Base-by-base conservation (phyloP, 2,329 filamentous ascomycete genomes). In the Aspergillus niger region DNA sequence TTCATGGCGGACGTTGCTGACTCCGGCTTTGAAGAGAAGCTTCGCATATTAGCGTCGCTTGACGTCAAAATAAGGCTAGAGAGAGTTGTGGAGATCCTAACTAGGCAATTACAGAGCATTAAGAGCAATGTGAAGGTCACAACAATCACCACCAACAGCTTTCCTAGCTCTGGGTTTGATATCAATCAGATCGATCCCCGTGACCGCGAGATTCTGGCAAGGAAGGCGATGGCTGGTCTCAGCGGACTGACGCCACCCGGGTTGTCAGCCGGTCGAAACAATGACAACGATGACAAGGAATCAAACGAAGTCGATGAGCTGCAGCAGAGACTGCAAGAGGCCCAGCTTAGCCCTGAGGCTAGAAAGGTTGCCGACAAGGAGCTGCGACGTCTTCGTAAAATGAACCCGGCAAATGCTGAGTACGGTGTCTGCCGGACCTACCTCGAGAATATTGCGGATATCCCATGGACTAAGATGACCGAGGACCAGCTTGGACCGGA, bases 1-100 rank as follows among this genome's bases (percentile, higher is more conserved):
- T 98, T 98, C 74, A 97, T 99, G 92, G 89, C 92, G 41, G 96
- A 97, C 72, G 85, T 98, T 24, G 86, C 96, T 2, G 92, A 97
- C 64, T 89, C 90, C 54, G 90, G 87, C 8, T 90, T 96, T 65
- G 92, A 97, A 74, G 95, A 99, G 73, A 97, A 96, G 76, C 83
- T 99, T 57, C 87, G 91, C 58, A 86, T 99, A 15, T 81, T 99
- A 38, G 86, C 91, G n/a, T 88, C 92, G 0, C 78, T 96, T 5
- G 88, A 93, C 69, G 82, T 95, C 50, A 90, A 91, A 67, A 86
- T 90, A 50, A 85, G 95, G 39, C 83, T 98, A 57, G 86, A 90
- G 64, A 89, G 89, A 68, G 92, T 96, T 15, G 89, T 96, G 59
- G 91, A 93, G 70, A 83, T 98, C 36, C 79, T 99, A 41, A 89